These are phyloP conservation scores for Trichoderma polysporum DNA, from an alignment of 2,329 filamentous ascomycete species.

Conservation along the genomic window DNA sequence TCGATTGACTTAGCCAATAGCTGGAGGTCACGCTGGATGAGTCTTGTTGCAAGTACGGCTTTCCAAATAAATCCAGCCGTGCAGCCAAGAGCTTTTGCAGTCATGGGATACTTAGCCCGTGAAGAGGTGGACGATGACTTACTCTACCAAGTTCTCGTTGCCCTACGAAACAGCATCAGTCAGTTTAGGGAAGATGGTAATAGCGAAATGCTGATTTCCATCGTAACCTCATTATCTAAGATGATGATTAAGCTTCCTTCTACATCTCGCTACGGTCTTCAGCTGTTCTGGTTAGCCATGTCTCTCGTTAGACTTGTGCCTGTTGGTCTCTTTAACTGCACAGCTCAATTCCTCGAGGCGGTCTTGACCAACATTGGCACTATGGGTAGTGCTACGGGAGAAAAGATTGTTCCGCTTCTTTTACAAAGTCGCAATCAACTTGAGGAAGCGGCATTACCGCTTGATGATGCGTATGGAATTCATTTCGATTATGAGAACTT, in stretches of 20 bases:
- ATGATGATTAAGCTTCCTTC: constrained; percentile 70
- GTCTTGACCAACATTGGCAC: constrained; percentile 64
- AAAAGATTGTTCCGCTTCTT: constrained; percentile 59
- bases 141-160: constrained; percentile 68
- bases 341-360: constrained; percentile 63
- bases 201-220: constrained; percentile 67
- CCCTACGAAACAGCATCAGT: constrained; percentile 63
- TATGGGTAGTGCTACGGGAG: constrained; percentile 57
- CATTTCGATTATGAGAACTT: constrained; percentile 65
- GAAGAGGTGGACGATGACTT: constrained; percentile 72
- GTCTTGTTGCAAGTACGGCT: constrained; percentile 67
- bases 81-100: constrained; percentile 66
- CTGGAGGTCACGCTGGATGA: constrained; percentile 73
- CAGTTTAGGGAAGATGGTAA: constrained; percentile 64
- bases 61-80: constrained; percentile 73
- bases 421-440: constrained; percentile 60
- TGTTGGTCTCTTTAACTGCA: constrained; percentile 62
- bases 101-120: constrained; percentile 69
- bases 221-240: constrained; percentile 65
- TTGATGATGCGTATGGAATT: constrained; percentile 66
- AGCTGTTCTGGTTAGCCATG: constrained; percentile 69
- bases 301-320: constrained; percentile 65
- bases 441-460: constrained; percentile 59
- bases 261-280: constrained; percentile 65
- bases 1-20: constrained; percentile 65